Conservation (phyloP, 352 stramenopile genomes). For the Hyaloperonospora brassicae region DNA sequence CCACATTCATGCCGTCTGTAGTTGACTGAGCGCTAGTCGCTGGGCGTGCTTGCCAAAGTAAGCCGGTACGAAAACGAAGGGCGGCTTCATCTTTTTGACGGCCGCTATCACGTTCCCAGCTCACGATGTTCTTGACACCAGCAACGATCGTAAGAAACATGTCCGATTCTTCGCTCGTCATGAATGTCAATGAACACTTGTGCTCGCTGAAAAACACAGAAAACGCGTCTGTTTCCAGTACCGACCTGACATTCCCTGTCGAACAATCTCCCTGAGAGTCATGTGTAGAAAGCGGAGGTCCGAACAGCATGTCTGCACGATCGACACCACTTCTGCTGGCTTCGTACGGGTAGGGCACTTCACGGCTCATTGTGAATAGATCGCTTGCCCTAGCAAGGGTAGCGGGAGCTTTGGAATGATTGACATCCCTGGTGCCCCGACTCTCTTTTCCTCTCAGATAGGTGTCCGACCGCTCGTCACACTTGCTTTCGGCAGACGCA, state of each 20-base stretch:
- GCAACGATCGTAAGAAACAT: constrained; percentile 49
- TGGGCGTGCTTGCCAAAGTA: constrained; percentile 49
- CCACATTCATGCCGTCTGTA: not conserved
- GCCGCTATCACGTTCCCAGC: constrained; percentile 50
- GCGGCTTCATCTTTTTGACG: constrained; percentile 61
- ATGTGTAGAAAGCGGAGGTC: constrained; percentile 14
- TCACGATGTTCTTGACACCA: constrained; percentile 42
- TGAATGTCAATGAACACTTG: constrained; percentile 45
- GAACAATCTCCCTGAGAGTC: not conserved
- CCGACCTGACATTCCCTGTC: constrained; percentile 14
- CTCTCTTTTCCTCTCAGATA: constrained; percentile 35
- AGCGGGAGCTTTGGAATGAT: constrained; percentile 5
- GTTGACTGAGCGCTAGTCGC: constrained; percentile 1
- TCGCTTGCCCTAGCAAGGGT: constrained; percentile 55
- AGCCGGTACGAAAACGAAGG: constrained; percentile 60
- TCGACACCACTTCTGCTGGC: constrained; percentile 20
- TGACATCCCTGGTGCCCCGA: constrained; percentile 3
- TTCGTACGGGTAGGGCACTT: constrained; percentile 23
- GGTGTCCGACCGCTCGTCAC: constrained; percentile 37
- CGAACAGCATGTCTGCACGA: constrained; percentile 57
- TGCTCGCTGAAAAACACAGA: constrained; percentile 51
- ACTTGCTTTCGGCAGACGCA: constrained; percentile 11
- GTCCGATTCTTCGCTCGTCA: constrained; percentile 26
- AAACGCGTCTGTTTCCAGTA: constrained; percentile 37
- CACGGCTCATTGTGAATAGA: constrained; percentile 64